phyloP scores from a whole-genome alignment of 495 filamentous ascomycete species.

The Hyaloscypha hepaticicola region DNA sequence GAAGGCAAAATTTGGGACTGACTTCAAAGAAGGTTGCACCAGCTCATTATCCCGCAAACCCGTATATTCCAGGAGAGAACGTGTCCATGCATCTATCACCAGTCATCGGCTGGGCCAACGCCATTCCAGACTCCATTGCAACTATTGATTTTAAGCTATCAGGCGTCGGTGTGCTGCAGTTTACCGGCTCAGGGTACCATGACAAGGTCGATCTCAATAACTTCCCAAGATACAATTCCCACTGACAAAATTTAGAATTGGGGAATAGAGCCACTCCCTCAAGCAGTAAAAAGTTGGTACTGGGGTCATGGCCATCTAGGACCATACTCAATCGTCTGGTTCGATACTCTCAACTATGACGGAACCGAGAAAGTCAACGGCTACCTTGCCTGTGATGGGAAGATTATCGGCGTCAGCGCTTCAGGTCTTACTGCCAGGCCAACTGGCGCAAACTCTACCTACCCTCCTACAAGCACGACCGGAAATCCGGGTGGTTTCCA shows the following conservation, averaged over 20 bases:
- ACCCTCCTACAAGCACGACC: background rate
- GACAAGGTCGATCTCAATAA: background rate
- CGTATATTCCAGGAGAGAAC: background rate
- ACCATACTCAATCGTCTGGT: conserved; percentile 41
- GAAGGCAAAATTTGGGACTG: too few relatives aligned
- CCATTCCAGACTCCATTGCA: conserved; percentile 6
- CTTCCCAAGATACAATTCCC: background rate
- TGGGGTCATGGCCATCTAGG: conserved; percentile 42
- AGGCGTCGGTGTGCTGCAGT: background rate
- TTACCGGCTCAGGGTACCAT: conserved; percentile 1
- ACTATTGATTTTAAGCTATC: background rate
- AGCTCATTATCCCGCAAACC: conserved; percentile 1
- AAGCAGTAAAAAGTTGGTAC: conserved; percentile 32
- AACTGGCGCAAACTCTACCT: conserved; percentile 12
- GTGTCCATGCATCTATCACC: background rate
- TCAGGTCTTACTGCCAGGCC: conserved; percentile 14
- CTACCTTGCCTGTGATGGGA: conserved; percentile 36
- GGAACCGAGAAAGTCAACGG: conserved; percentile 33
- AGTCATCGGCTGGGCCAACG: conserved; percentile 13
- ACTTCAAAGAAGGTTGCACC: background rate
- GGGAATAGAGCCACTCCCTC: background rate
- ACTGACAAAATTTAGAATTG: background rate
- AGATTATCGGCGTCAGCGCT: conserved; percentile 8
- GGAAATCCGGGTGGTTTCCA: background rate
- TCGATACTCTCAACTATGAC: conserved; percentile 31